A percentile compares a stretch with the other conserved stretches of the same genome.
These are phyloP conservation scores for Delonix regia DNA, from an alignment of 306 rosid species.

Conservation along the genomic window DNA sequence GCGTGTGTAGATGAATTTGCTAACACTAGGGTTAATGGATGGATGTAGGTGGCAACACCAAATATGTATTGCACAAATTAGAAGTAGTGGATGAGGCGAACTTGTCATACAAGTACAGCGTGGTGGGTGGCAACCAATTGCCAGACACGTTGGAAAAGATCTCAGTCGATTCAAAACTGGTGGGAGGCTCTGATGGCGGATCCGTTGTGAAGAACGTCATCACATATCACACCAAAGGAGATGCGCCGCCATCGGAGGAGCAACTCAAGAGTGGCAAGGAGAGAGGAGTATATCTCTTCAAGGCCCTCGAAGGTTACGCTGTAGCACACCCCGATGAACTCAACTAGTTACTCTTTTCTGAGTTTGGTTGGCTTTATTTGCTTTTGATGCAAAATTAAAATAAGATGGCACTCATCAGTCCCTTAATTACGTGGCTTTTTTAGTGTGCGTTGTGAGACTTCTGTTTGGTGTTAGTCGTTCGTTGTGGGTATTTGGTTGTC, in stretches of 20 bases:
- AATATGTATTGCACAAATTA: constrained; percentile 31
- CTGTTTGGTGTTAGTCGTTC: no score
- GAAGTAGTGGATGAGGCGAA: constrained; percentile 37
- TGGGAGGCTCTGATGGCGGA: constrained; percentile 13
- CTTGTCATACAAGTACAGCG: constrained; percentile 33
- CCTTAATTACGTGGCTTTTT: no score
- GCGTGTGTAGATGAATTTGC: no score
- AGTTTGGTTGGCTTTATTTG: no score
- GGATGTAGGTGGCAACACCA: constrained; percentile 34
- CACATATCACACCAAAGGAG: constrained; percentile 10
- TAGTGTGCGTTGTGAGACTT: no score
- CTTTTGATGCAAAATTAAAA: no score
- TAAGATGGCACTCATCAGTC: no score
- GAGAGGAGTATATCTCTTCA: neutral
- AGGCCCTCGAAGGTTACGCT: constrained; percentile 21
- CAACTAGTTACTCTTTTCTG: neutral
- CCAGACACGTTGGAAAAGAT: constrained; percentile 32
- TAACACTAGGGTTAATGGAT: no score
- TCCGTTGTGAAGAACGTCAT: neutral
- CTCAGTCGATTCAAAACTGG: constrained; percentile 30
- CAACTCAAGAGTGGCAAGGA: constrained; percentile 14
- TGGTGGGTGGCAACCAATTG: constrained; percentile 38
- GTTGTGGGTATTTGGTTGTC: no score
- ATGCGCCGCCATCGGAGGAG: constrained; percentile 21
- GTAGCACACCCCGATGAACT: constrained; percentile 17